Evolutionary conservation across 2,329 filamentous ascomycete species (phyloP).

Genomic region (Exophiala calicioides): DNA sequence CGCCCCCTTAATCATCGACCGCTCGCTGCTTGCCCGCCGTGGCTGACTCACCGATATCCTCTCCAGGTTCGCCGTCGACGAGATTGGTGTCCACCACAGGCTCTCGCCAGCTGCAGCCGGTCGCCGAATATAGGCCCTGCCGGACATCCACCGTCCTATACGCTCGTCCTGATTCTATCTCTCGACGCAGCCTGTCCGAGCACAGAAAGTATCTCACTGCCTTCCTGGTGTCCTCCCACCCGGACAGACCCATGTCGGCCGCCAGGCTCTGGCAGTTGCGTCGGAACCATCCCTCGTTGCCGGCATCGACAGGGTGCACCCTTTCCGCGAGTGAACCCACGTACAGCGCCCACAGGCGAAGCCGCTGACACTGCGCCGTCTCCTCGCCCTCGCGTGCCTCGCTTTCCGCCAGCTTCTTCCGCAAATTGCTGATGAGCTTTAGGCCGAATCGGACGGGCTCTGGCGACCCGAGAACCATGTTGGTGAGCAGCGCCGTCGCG

Average conservation of each 20-base stretch:
- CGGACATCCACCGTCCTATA: conserved; percentile 22
- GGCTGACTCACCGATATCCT: conserved; percentile 5
- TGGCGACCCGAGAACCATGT: conserved; percentile 28
- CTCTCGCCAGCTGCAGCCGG: conserved; percentile 29
- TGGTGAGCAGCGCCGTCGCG: conserved; percentile 23
- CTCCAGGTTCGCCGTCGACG: conserved; percentile 2
- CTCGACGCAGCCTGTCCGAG: conserved; percentile 25
- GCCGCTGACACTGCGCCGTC: conserved; percentile 13
- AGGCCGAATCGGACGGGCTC: conserved; percentile 30
- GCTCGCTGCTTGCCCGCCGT: conserved; percentile 18
- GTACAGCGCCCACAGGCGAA: conserved; percentile 28
- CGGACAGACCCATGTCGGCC: conserved; percentile 10
- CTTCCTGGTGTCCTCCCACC: conserved; percentile 25
- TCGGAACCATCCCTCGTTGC: conserved; percentile 22
- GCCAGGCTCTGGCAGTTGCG: conserved; percentile 10
- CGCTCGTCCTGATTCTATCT: conserved; percentile 19
- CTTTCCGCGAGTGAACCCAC: conserved; percentile 27
- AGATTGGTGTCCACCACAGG: conserved; percentile 18
- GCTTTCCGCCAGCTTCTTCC: conserved; percentile 19
- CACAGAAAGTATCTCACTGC: conserved; percentile 26
- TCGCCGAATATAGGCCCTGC: conserved; percentile 27
- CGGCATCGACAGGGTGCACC: conserved; percentile 19
- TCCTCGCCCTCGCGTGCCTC: conserved; percentile 12
- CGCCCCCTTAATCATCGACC: conserved; percentile 13
- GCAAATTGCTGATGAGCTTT: conserved; percentile 23